Percentiles rank a stretch among this genome's conserved stretches.
Evolutionary conservation across 192 early-diverging fungal species (phyloP).

Genomic region (Coemansia sp.): DNA sequence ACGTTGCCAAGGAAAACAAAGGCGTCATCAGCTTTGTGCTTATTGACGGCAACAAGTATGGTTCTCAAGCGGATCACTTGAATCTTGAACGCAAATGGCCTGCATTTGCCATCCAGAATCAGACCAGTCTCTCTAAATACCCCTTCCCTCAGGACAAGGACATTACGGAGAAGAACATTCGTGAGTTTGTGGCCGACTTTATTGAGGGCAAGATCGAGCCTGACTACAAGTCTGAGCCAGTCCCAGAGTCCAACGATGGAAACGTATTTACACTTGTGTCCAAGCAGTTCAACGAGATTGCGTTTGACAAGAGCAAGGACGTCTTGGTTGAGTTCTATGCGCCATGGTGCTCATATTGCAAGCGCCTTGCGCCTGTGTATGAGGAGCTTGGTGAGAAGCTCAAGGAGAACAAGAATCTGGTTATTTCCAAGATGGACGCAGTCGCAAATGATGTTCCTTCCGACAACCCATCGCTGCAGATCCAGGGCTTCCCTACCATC

Average conservation of each 20-base stretch:
- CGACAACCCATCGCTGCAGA: constrained; percentile 59
- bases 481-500: constrained; percentile 95
- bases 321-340: constrained; percentile 87
- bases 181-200: constrained; percentile 66
- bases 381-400: constrained; percentile 74
- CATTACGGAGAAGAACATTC: constrained; percentile 61
- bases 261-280: constrained; percentile 91
- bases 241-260: constrained; percentile 83
- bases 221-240: constrained; percentile 77
- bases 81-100: constrained; percentile 92
- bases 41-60: constrained; percentile 85
- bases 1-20: constrained; percentile 80
- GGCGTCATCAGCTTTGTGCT: constrained; percentile 91
- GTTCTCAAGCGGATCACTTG: constrained; percentile 82
- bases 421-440: constrained; percentile 94
- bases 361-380: constrained; percentile 73
- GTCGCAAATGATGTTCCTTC: constrained; percentile 92
- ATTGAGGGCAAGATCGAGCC: constrained; percentile 69
- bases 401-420: constrained; percentile 58
- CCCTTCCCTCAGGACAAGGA: constrained; percentile 76
- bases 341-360: constrained; percentile 94
- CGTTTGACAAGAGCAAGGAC: constrained; percentile 25
- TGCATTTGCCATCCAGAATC: constrained; percentile 86
- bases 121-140: constrained; percentile 74
- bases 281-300: constrained; percentile 60